Percentiles rank a stretch among this genome's conserved stretches.
These are phyloP conservation scores for Coniochaeta sp. DNA, from an alignment of 2,329 filamentous ascomycete genomes.

Conservation along the genomic window DNA sequence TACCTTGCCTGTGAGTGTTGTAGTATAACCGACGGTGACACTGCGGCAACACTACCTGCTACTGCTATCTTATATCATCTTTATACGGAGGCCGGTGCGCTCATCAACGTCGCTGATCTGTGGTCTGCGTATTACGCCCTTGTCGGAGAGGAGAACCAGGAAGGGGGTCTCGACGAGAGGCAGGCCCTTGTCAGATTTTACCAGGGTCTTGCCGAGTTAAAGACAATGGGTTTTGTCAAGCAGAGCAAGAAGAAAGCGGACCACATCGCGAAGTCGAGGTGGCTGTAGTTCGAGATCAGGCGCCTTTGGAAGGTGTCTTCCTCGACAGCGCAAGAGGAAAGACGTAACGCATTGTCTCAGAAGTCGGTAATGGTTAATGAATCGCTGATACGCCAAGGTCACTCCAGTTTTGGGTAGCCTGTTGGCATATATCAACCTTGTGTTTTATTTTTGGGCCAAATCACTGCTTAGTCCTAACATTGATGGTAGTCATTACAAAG, in stretches of 20 bases:
- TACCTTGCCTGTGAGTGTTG: conserved; percentile 72
- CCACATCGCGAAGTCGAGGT: conserved; percentile 85
- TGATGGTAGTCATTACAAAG: neutral
- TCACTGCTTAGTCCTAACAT: neutral
- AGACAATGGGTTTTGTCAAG: conserved; percentile 80
- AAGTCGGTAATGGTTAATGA: neutral
- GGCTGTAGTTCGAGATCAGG: conserved; percentile 40
- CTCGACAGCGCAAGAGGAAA: neutral
- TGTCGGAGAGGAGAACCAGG: conserved; percentile 29
- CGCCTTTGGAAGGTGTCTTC: neutral
- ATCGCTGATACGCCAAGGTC: neutral
- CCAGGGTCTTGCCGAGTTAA: conserved; percentile 74
- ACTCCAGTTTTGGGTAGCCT: neutral
- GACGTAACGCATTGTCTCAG: conserved; percentile 5
- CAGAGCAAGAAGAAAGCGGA: conserved; percentile 85
- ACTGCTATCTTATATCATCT: conserved; percentile 71
- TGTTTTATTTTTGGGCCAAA: neutral
- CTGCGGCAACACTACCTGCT: conserved; percentile 57
- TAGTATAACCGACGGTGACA: conserved; percentile 33
- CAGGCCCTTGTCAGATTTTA: conserved; percentile 73
- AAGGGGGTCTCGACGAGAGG: conserved; percentile 37
- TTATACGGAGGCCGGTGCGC: conserved; percentile 66
- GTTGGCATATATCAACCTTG: neutral
- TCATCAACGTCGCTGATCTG: conserved; percentile 74
- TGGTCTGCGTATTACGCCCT: conserved; percentile 70